Conservation (phyloP, 495 filamentous ascomycete genomes). For the Letharia lupina region DNA sequence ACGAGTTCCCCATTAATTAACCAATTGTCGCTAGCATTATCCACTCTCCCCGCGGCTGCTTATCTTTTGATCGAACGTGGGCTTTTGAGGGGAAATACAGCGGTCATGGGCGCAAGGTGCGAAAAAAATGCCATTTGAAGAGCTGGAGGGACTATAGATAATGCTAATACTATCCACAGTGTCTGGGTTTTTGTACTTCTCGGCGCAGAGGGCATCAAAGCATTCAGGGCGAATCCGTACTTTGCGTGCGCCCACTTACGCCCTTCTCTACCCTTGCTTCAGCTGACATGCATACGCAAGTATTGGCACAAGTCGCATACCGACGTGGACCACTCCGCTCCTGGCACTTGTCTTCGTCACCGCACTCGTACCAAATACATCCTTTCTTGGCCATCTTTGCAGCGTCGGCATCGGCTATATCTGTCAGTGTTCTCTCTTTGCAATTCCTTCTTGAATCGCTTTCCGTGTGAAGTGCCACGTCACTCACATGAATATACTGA, state of each 20-base stretch:
- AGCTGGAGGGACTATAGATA: neutral
- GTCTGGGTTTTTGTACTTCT: conserved; percentile 88
- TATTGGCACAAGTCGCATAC: conserved; percentile 65
- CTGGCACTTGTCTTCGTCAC: conserved; percentile 58
- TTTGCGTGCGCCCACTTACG: conserved; percentile 43
- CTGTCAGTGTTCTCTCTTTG: conserved; percentile 46
- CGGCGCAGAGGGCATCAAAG: conserved; percentile 74
- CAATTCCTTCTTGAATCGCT: neutral
- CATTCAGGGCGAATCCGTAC: conserved; percentile 62
- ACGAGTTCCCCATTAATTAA: neutral
- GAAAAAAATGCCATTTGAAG: conserved; percentile 16
- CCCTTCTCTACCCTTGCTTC: conserved; percentile 21
- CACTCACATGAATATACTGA: neutral
- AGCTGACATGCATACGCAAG: conserved; percentile 24
- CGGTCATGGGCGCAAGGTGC: conserved; percentile 77
- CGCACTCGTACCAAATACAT: conserved; percentile 69
- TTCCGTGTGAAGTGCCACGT: neutral
- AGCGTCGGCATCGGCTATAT: conserved; percentile 75
- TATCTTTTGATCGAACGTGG: conserved; percentile 65
- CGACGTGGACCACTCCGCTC: conserved; percentile 87
- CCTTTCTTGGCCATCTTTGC: conserved; percentile 77
- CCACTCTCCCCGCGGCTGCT: conserved; percentile 64
- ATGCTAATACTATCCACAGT: conserved; percentile 36
- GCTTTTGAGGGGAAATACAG: conserved; percentile 53
- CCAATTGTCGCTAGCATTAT: conserved; percentile 50